Evolutionary conservation across 1,284 basidiomycete genomes (phyloP), one percentile per base, ranked within the genome.

Genomic region (Cutaneotrichosporon mucoides): DNA sequence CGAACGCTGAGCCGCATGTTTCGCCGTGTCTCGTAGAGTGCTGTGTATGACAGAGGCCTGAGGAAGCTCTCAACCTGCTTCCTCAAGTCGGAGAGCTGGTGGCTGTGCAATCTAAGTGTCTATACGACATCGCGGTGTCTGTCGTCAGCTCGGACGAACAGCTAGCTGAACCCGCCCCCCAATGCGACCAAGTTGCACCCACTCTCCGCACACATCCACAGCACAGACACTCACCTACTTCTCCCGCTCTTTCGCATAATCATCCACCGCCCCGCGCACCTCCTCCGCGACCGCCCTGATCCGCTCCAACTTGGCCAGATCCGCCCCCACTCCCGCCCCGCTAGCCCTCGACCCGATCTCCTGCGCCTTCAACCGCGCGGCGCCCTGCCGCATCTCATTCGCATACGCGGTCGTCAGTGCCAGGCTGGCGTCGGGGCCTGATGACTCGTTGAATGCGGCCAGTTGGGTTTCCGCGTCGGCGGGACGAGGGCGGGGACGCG

Each of bases 351-450:
- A 36, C n/a, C 56, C 15, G 38, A 50, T 44, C 38, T 48, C 51
- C 16, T 47, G 16, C 6, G 41, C 48, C 10, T 34, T 35, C 1
- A 63, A 49, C 24, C 48, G 35, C 6, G 33, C 45, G 2, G 55
- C 58, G 33, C n/a, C n/a, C 3, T 45, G 48, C 15, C 58, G 58
- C 62, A 63, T 63, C 53, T 63, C 58, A 35, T 15, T 24, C 13
- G 53, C 58, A 40, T 63, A 63, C 11, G 61, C 61, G 12, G 41
- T 37, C 11, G 57, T 46, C 4, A 59, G 53, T 3, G 46, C 38
- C 7, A 55, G 43, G 13, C 40, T 35, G 13, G 36, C 16, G 15
- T 46, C 43, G 1, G 53, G 35, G 0, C 16, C 16, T 2, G 48
- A 36, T 33, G 16, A 35, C 12, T 45, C 46, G 9, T 16, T 15